Conservation (phyloP, 768 basidiomycete genomes). For the Tylopilus vinaceipallidus region DNA sequence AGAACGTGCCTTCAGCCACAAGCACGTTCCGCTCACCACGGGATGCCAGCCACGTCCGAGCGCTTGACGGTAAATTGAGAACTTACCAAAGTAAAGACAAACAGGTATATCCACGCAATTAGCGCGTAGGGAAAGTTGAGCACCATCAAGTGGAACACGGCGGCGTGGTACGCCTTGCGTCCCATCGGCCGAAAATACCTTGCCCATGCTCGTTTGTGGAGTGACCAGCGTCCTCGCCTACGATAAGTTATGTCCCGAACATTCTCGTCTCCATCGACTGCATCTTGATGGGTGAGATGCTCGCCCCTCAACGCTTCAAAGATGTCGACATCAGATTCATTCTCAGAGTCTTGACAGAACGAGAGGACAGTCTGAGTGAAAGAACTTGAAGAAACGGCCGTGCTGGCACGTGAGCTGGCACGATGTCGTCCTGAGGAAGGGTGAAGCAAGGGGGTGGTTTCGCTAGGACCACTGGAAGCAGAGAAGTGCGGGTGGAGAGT, state of each 20-base stretch:
- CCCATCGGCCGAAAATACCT: constrained; percentile 66
- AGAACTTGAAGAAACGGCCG: constrained; percentile 44
- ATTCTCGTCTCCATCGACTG: constrained; percentile 3
- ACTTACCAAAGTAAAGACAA: constrained; percentile 78
- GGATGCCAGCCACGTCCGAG: background rate
- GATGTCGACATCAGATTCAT: constrained; percentile 39
- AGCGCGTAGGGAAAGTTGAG: constrained; percentile 81
- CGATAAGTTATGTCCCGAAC: background rate
- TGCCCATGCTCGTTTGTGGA: constrained; percentile 37
- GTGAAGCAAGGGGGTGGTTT: constrained; percentile 49
- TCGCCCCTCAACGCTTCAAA: constrained; percentile 21
- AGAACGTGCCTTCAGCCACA: constrained; percentile 16
- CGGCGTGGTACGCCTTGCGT: constrained; percentile 55
- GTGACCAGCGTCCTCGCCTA: constrained; percentile 5
- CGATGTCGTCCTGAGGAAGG: constrained; percentile 42
- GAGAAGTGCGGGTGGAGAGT: constrained; percentile 24
- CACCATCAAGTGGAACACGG: constrained; percentile 66
- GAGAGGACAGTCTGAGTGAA: constrained; percentile 69
- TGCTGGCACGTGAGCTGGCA: constrained; percentile 58
- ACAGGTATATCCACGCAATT: constrained; percentile 74
- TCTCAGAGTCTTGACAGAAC: constrained; percentile 57
- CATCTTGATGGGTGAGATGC: constrained; percentile 23
- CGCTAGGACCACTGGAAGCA: constrained; percentile 35
- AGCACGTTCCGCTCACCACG: constrained; percentile 8
- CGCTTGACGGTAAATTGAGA: background rate